Evolutionary conservation across 2,329 filamentous ascomycete genomes (phyloP).

Genomic region (Aspergillus candidus): DNA sequence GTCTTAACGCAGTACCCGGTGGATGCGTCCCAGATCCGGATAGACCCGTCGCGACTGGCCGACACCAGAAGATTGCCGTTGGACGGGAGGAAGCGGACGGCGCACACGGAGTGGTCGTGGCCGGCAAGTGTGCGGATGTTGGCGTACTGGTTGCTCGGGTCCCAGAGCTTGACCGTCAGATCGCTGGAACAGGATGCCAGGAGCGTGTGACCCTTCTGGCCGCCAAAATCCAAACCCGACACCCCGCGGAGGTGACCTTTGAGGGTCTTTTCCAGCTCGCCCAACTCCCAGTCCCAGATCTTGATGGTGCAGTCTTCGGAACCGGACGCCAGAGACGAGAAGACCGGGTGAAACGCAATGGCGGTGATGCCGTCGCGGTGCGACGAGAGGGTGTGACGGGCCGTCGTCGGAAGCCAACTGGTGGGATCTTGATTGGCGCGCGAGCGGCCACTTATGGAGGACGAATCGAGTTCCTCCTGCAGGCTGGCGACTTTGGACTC

Average conservation of each 20-base stretch:
- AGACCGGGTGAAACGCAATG: conserved; percentile 85
- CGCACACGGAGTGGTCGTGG: conserved; percentile 85
- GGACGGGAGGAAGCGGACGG: conserved; percentile 78
- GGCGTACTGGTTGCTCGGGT: conserved; percentile 84
- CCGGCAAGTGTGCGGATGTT: conserved; percentile 85
- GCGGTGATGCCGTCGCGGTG: conserved; percentile 79
- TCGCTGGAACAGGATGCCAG: conserved; percentile 80
- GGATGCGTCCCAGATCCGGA: conserved; percentile 85
- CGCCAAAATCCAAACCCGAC: conserved; percentile 81
- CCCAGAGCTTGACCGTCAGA: conserved; percentile 90
- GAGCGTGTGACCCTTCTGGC: conserved; percentile 68
- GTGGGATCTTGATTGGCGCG: conserved; percentile 10
- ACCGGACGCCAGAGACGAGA: conserved; percentile 82
- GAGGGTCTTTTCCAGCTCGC: conserved; percentile 78
- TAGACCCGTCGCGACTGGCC: conserved; percentile 74
- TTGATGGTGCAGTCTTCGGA: conserved; percentile 93
- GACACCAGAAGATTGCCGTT: conserved; percentile 73
- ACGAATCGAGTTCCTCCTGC: conserved; percentile 11
- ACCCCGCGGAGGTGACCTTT: conserved; percentile 87
- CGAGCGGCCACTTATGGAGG: conserved; percentile 6
- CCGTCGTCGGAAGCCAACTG: conserved; percentile 41
- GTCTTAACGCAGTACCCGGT: conserved; percentile 88
- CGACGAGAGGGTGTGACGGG: conserved; percentile 70
- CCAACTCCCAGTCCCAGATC: conserved; percentile 94
- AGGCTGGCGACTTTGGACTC: conserved; percentile 66